These are phyloP conservation scores for Mortierella sp. DNA, from an alignment of 371 early-diverging fungal genomes.

Conservation along the genomic window DNA sequence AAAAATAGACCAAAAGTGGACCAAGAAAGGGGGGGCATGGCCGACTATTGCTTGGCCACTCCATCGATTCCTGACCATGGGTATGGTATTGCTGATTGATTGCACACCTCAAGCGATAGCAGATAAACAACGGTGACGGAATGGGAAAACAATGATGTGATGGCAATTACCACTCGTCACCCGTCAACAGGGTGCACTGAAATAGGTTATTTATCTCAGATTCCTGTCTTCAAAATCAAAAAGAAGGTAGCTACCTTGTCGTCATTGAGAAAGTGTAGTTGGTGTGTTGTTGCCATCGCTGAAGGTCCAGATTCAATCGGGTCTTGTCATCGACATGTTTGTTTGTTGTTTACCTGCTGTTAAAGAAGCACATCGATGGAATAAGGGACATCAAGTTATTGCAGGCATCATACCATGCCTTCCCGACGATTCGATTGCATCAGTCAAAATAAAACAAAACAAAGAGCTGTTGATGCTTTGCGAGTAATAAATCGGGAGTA, in stretches of 20 bases:
- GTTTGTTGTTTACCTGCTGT: not conserved
- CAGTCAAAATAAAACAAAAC: not conserved
- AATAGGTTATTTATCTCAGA: not conserved
- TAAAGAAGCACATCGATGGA: too few species aligned
- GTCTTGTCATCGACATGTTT: not conserved
- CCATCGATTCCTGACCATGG: not conserved
- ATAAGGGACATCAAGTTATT: too few species aligned
- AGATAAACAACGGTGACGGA: not conserved
- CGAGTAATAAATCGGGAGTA: not conserved
- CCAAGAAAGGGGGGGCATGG: too few species aligned
- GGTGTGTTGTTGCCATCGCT: not conserved
- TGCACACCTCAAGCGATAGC: not conserved
- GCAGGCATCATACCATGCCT: not conserved
- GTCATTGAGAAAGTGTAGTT: not conserved
- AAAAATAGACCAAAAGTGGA: not conserved
- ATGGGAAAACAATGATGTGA: not conserved
- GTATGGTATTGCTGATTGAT: not conserved
- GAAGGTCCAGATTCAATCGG: not conserved
- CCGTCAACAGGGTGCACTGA: not conserved
- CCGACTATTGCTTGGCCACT: not conserved
- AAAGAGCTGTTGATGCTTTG: not conserved
- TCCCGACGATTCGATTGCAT: not conserved
- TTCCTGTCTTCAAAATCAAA: not conserved
- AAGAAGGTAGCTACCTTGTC: not conserved
- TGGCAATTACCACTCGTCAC: not conserved